phyloP scores from a whole-genome alignment of 2,329 filamentous ascomycete genomes.

The Macrophomina pseudophaseolina region DNA sequence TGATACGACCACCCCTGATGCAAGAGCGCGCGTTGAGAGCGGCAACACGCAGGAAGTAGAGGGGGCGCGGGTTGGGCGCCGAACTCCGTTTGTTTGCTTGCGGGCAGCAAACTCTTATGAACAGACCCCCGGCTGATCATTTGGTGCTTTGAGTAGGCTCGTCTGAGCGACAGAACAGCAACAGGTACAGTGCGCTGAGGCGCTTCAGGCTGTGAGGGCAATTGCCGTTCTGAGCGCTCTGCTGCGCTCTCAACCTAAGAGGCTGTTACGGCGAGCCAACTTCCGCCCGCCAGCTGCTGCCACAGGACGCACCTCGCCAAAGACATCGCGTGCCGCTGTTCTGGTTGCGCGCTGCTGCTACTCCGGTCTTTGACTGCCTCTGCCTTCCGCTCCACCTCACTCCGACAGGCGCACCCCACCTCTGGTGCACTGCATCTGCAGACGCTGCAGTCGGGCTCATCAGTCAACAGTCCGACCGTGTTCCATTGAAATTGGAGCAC shows the following conservation, averaged over 20 bases:
- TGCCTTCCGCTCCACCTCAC: background rate
- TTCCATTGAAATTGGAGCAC: background rate
- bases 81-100: background rate
- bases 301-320: background rate
- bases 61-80: background rate
- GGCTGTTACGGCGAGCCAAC: background rate
- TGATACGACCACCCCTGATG: conserved; percentile 1
- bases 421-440: background rate
- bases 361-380: background rate
- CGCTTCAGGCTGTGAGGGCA: background rate
- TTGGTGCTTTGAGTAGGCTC: background rate
- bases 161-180: background rate
- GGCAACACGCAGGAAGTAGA: conserved; percentile 7
- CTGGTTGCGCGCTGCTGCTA: background rate
- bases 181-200: background rate
- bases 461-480: background rate
- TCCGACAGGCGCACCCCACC: background rate
- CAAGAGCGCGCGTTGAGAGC: conserved; percentile 12
- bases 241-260: background rate
- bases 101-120: background rate
- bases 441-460: background rate
- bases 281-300: background rate
- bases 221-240: background rate
- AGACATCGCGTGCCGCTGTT: background rate
- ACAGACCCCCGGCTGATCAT: conserved; percentile 1